A percentile compares a stretch with the other conserved stretches of the same genome.
Conservation (phyloP, 2,329 filamentous ascomycete genomes). For the Phialophora verrucosa region DNA sequence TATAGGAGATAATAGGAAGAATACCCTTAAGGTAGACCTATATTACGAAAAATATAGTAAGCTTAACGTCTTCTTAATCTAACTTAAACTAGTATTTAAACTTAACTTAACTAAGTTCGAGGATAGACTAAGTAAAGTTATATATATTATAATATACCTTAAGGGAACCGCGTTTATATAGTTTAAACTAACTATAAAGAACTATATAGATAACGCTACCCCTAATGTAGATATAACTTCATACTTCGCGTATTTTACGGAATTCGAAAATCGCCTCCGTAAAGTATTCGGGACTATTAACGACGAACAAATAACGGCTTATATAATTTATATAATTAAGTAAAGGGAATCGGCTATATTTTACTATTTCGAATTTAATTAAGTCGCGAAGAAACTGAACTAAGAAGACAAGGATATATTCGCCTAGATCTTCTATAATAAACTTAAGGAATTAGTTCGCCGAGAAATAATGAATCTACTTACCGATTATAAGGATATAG, state of each 20-base stretch:
- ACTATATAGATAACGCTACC: not conserved
- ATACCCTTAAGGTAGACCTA: not conserved
- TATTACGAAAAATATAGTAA: not conserved
- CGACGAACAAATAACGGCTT: not conserved
- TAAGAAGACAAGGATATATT: not conserved
- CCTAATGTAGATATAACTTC: not conserved
- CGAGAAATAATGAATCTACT: not conserved
- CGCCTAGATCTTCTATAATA: not conserved
- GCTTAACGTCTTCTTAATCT: not conserved
- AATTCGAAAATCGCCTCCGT: not conserved
- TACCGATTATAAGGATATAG: not conserved
- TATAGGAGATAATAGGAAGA: not conserved
- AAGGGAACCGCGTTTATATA: not conserved
- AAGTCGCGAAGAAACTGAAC: not conserved
- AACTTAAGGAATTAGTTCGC: not conserved
- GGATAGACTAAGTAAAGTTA: not conserved
- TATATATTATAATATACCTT: not conserved
- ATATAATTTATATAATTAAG: not conserved
- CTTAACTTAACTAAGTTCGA: not conserved
- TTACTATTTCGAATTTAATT: not conserved
- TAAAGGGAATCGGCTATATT: not conserved
- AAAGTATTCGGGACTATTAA: not conserved
- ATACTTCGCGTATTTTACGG: not conserved
- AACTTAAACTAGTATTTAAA: conserved; percentile 1
- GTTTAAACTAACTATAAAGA: conserved; percentile 2